Conservation (phyloP, 2,329 filamentous ascomycete species). For the Colletotrichum caudatum region DNA sequence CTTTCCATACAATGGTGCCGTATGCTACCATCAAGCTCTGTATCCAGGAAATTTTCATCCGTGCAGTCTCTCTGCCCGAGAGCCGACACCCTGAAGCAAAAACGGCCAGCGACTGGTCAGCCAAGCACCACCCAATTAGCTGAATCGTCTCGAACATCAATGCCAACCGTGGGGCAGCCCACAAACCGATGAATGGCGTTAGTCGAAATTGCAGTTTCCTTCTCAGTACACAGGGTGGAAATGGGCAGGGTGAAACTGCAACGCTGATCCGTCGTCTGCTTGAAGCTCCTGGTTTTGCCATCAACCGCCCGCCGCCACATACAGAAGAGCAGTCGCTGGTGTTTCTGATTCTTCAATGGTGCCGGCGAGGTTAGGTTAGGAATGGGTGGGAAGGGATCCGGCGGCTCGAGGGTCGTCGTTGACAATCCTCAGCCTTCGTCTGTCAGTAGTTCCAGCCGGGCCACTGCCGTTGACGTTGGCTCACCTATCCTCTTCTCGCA, state of each 20-base stretch:
- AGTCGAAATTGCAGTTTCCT: slow-evolving; percentile 25
- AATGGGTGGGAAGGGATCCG: neutral
- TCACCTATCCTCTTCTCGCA: neutral
- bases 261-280: slow-evolving; percentile 27
- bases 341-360: slow-evolving; percentile 12
- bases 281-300: slow-evolving; percentile 11
- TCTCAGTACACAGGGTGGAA: slow-evolving; percentile 2
- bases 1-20: neutral
- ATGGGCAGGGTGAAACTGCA: slow-evolving; percentile 32
- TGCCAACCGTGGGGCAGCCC: slow-evolving; percentile 37
- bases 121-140: slow-evolving; percentile 28
- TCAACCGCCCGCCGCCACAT: slow-evolving; percentile 14
- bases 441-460: neutral
- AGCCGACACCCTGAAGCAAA: slow-evolving; percentile 32
- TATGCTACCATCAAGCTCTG: slow-evolving; percentile 1
- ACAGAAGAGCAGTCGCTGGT: slow-evolving; percentile 17
- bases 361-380: slow-evolving; percentile 5
- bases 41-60: neutral
- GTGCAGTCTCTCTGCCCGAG: neutral
- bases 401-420: neutral
- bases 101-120: slow-evolving; percentile 22
- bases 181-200: slow-evolving; percentile 24
- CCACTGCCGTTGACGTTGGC: slow-evolving; percentile 2
- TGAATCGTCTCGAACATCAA: slow-evolving; percentile 34
- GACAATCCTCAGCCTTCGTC: neutral